phyloP scores from a whole-genome alignment of 495 filamentous ascomycete genomes.

The Trichoderma parareesei region DNA sequence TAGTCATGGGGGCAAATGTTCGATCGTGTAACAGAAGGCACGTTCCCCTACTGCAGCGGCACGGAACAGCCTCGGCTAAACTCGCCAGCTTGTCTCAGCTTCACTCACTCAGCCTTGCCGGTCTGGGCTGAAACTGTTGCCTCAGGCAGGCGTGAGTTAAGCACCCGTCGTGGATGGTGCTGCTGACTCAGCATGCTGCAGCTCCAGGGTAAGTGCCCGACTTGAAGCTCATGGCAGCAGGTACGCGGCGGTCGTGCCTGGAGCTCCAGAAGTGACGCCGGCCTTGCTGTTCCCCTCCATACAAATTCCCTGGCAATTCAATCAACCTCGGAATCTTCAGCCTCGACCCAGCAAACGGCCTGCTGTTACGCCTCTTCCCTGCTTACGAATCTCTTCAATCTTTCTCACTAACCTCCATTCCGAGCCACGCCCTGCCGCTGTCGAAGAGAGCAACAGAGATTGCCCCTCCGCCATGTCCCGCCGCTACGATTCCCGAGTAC shows the following conservation, averaged over 20 bases:
- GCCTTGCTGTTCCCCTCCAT: constrained; percentile 13
- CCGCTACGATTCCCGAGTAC: constrained; percentile 94
- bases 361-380: background rate
- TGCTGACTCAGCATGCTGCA: background rate
- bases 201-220: background rate
- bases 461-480: constrained; percentile 64
- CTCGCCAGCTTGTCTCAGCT: no score
- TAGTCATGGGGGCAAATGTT: constrained; percentile 1
- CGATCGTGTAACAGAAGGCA: no score
- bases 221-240: background rate
- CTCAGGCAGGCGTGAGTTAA: background rate
- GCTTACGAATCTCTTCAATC: constrained; percentile 9
- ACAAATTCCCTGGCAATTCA: background rate
- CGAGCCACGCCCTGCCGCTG: background rate
- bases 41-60: no score
- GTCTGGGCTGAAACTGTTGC: background rate
- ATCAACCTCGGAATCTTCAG: background rate
- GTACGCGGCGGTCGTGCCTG: constrained; percentile 32
- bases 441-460: background rate
- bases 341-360: constrained; percentile 16
- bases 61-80: background rate
- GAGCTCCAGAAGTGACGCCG: constrained; percentile 22
- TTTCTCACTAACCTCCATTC: background rate
- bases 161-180: background rate
- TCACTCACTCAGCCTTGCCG: background rate